A percentile compares a stretch with the other conserved stretches of the same genome.
phyloP scores from a whole-genome alignment of 306 rosid genomes.

The Corylus heterophylla region DNA sequence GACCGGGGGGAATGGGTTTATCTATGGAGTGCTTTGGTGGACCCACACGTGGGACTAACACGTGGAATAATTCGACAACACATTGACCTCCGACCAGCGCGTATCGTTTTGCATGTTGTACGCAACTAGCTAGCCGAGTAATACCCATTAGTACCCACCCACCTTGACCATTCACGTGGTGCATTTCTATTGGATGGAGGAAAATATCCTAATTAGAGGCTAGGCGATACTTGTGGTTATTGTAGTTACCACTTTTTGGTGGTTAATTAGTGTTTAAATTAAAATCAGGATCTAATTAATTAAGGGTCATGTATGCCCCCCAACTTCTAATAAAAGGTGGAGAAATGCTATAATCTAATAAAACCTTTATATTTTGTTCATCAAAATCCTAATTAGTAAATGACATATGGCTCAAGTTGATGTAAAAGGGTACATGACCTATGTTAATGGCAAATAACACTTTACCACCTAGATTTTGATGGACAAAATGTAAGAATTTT shows the following conservation, averaged over 20 bases:
- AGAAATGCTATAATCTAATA: too few relatives aligned
- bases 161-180: not conserved
- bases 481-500: too few relatives aligned
- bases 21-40: constrained; percentile 23
- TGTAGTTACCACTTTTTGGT: not conserved
- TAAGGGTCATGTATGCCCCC: not conserved
- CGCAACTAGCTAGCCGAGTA: not conserved
- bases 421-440: too few relatives aligned
- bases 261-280: not conserved
- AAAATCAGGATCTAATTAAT: not conserved
- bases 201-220: not conserved
- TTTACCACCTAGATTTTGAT: too few relatives aligned
- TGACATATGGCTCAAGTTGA: too few relatives aligned
- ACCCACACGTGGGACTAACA: constrained; percentile 23
- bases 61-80: not conserved
- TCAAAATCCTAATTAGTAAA: too few relatives aligned
- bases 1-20: not conserved
- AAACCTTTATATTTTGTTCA: too few relatives aligned
- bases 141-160: not conserved
- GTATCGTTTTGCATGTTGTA: not conserved
- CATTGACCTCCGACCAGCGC: constrained; percentile 1
- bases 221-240: not conserved
- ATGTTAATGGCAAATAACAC: too few relatives aligned
- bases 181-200: constrained; percentile 6
- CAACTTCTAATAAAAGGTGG: too few relatives aligned